These are phyloP conservation scores for Saitozyma sp. DNA, from an alignment of 768 basidiomycete species.

Conservation along the genomic window DNA sequence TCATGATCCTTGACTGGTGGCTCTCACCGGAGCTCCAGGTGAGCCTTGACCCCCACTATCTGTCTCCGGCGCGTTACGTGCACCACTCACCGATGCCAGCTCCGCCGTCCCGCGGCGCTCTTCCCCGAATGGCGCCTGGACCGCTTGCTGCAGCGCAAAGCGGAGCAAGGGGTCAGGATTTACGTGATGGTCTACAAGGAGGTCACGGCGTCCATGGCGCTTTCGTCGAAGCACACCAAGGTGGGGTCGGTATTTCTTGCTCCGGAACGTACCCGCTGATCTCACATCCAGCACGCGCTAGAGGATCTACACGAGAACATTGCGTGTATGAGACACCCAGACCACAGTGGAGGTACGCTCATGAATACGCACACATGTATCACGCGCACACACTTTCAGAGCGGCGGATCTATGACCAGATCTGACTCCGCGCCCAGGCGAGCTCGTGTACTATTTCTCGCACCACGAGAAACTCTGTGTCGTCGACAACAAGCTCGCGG, in stretches of 20 bases:
- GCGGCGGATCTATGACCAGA: too few species aligned
- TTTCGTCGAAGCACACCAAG: slow-evolving; percentile 86
- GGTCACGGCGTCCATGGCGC: slow-evolving; percentile 87
- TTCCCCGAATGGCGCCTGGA: slow-evolving; percentile 89
- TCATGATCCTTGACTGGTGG: slow-evolving; percentile 83
- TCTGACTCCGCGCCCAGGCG: slow-evolving; percentile 13
- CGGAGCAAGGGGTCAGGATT: slow-evolving; percentile 85
- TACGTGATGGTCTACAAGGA: slow-evolving; percentile 95
- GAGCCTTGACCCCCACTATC: slow-evolving; percentile 52
- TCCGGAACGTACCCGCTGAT: slow-evolving; percentile 3
- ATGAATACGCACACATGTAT: background rate
- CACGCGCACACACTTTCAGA: background rate
- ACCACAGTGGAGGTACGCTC: slow-evolving; percentile 30
- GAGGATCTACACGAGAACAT: slow-evolving; percentile 86
- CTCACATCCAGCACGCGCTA: slow-evolving; percentile 61
- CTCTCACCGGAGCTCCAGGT: slow-evolving; percentile 81
- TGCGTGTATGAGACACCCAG: slow-evolving; percentile 63
- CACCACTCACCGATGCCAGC: slow-evolving; percentile 51
- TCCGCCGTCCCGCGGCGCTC: slow-evolving; percentile 83
- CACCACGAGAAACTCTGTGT: slow-evolving; percentile 52
- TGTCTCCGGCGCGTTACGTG: background rate
- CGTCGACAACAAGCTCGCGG: slow-evolving; percentile 48
- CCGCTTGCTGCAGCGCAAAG: slow-evolving; percentile 78
- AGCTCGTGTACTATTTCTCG: slow-evolving; percentile 47
- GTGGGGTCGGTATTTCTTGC: slow-evolving; percentile 30